Base-by-base conservation (phyloP, 768 basidiomycete genomes). In the Leccinum truebloodii region DNA sequence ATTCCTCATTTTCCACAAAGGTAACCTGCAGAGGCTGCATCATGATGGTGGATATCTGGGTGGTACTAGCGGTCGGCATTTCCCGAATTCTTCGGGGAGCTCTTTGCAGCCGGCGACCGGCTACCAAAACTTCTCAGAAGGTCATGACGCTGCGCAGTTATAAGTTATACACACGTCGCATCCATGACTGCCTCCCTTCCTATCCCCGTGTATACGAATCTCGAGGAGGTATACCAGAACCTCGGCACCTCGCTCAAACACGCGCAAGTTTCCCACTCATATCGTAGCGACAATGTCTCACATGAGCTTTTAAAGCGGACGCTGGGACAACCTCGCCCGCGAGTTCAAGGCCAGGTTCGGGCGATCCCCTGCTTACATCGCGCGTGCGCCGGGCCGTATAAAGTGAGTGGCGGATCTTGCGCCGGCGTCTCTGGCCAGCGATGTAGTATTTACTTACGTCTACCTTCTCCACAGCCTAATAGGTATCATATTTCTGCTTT, bases 331-430 rank as follows among this genome's bases (percentile, higher is more conserved):
- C 30, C 82, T 92, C 39, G 79, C 80, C 2, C 76, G 80, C 26
- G 81, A 88, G 66, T 93, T 90, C 70, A 76, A 81, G 66, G 75
- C 69, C 57, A 80, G 84, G 59, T 92, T 89, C 64, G 88, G 88
- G 6, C 78, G 79, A 62, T 83, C 82, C 55, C 89, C 91, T 13
- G 77, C 82, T 5, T 87, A 87, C 64, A 89, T 93, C 65, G 83
- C 84, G 7, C 78, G 90, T 67, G 90, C 92, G 6, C 92, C 91
- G 1, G 92, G 92, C 7, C 82, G 91, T 62, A 86, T 94, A 52
- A 93, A 94, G 90, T 90, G 65, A 62, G 77, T 67, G 28, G 10
- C 13, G 2, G 44, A 34, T 16, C 37, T 52, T 22, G n/a, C 6
- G 14, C 14, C 30, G 3, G 20, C 8, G 2, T 39, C 34, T 54